Percentiles rank a stretch among this genome's conserved stretches.
phyloP scores from a whole-genome alignment of 108 stramenopile genomes.

The Cyclotella sp. region DNA sequence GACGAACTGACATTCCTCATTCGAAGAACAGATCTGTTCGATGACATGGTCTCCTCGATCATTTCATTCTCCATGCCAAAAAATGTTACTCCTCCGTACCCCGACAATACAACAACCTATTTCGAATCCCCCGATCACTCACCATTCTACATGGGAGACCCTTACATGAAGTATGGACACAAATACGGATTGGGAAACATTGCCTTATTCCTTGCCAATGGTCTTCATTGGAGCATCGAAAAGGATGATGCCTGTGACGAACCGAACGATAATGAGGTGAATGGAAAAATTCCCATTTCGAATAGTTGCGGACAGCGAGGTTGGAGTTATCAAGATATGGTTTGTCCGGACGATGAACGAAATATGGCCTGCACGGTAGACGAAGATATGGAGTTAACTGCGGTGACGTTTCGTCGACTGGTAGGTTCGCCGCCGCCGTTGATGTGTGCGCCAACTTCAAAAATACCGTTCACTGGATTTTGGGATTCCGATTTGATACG shows the following conservation, averaged over 20 bases:
- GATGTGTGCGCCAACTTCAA: conserved; percentile 30
- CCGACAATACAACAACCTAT: conserved; percentile 1
- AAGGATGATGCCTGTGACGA: conserved; percentile 51
- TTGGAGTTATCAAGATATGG: conserved; percentile 28
- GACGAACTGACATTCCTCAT: too few relatives aligned
- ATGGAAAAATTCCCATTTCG: conserved; percentile 24
- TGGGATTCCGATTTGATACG: conserved; percentile 14
- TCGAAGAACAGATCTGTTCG: conserved; percentile 18
- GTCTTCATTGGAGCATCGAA: conserved; percentile 42
- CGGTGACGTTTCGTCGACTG: conserved; percentile 27
- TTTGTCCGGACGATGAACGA: conserved; percentile 12
- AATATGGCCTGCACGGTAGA: conserved; percentile 43
- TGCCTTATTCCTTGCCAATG: conserved; percentile 42
- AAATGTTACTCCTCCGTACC: conserved; percentile 16
- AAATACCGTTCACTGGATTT: conserved; percentile 26
- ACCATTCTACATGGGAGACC: conserved; percentile 48
- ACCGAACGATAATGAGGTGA: conserved; percentile 21
- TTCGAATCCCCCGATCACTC: conserved; percentile 4
- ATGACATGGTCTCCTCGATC: conserved; percentile 34
- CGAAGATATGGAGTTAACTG: conserved; percentile 32
- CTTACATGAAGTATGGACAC: conserved; percentile 42
- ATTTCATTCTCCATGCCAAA: conserved; percentile 22
- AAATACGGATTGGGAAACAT: conserved; percentile 47
- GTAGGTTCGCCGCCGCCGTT: conserved; percentile 33
- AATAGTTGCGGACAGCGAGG: conserved; percentile 37